These are phyloP conservation scores for Cercospora sp. DNA, from an alignment of 2,329 filamentous ascomycete species.

Conservation along the genomic window DNA sequence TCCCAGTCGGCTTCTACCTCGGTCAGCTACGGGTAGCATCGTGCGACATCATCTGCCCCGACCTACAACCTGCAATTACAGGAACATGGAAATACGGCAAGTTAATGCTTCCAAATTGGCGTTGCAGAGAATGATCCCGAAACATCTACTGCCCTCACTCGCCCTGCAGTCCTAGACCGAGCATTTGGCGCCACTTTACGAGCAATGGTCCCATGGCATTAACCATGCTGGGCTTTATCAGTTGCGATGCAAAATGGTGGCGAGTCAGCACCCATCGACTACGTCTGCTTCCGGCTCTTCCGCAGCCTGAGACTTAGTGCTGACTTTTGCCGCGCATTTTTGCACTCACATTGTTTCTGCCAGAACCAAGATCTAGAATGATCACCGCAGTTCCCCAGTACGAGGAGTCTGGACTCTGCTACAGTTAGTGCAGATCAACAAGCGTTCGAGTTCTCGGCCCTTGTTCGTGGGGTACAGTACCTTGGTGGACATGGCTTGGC, in stretches of 20 bases:
- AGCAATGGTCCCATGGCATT: background rate
- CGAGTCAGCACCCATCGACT: background rate
- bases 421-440: background rate
- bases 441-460: background rate
- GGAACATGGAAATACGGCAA: background rate
- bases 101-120: background rate
- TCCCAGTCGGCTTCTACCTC: background rate
- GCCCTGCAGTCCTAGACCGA: background rate
- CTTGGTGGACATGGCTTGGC: background rate
- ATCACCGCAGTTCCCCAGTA: background rate
- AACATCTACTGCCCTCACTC: fast-evolving
- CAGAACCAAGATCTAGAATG: background rate
- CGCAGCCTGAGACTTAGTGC: background rate
- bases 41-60: background rate
- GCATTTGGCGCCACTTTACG: background rate
- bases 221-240: too few species aligned
- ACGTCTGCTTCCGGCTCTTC: background rate
- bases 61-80: background rate
- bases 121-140: background rate
- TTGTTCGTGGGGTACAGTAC: background rate
- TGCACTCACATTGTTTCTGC: background rate
- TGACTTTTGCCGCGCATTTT: background rate
- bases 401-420: background rate
- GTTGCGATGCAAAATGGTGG: too few species aligned
- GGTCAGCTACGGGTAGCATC: background rate